Evolutionary conservation across 2,329 filamentous ascomycete genomes (phyloP).

Genomic region (Kalaharituber pfeilii): DNA sequence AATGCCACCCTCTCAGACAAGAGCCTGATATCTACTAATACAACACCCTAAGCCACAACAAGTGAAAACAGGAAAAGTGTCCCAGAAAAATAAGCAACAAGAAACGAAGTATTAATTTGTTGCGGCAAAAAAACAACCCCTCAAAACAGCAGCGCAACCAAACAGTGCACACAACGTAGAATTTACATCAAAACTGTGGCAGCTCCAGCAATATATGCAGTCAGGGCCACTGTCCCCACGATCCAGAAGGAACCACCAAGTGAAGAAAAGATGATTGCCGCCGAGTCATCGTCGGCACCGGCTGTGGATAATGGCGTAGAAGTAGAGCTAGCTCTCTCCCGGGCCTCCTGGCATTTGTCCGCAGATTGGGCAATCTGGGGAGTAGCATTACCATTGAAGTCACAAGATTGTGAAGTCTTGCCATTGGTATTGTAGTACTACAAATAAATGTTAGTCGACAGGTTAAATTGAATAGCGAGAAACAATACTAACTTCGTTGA

Average conservation of each 20-base stretch:
- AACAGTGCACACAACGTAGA: too few species aligned
- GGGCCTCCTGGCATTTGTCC: background rate
- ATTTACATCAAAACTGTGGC: constrained; percentile 39
- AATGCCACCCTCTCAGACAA: too few species aligned
- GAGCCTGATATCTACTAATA: too few species aligned
- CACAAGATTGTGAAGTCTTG: constrained; percentile 40
- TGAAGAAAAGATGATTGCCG: constrained; percentile 25
- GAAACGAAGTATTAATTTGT: too few species aligned
- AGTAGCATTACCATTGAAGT: constrained; percentile 49
- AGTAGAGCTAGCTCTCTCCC: background rate
- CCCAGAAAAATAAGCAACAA: too few species aligned
- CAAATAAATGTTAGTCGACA: constrained; percentile 16
- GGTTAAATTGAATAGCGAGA: too few species aligned
- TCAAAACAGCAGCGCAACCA: too few species aligned
- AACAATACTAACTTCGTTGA: constrained; percentile 35
- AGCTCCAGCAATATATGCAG: constrained; percentile 35
- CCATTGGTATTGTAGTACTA: constrained; percentile 45
- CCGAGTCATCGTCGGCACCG: background rate
- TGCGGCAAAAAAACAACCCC: too few species aligned
- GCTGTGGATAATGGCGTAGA: background rate
- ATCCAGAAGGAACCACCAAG: constrained; percentile 34
- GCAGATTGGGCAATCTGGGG: background rate
- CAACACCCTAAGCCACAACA: too few species aligned
- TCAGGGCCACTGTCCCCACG: constrained; percentile 32
- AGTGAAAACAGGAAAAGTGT: too few species aligned